Evolutionary conservation across 2,329 filamentous ascomycete genomes (phyloP), one percentile per base, ranked within the genome.

Genomic region (Neophaeococcomyces mojaviensis): DNA sequence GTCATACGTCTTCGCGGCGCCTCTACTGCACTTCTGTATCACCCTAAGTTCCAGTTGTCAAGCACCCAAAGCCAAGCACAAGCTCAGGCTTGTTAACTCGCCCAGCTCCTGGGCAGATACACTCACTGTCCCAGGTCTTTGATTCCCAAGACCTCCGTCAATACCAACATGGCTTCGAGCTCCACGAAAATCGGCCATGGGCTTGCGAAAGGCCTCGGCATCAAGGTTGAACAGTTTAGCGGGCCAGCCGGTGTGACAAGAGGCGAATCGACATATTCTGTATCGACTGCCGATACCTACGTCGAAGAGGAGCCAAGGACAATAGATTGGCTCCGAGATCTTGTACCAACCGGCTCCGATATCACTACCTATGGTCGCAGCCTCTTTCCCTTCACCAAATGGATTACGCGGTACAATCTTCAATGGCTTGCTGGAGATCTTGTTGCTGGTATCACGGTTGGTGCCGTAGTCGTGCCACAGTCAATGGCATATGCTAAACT

Each of bases 401-500:
- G 92, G 92, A 90, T 97, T 47, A 67, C 71, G 9, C 79, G 82
- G 56, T 98, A 98, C 70, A 98, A 98, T 62, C 9, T 82, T 3
- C 82, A 88, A 69, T 98, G 92, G 92, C 67, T 96, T 4, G 64
- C 80, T 13, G 92, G 92, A 58, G 92, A 98, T 68, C 66, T 97
- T 38, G 82, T 97, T 47, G 90, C 92, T 49, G 90, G 79, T 69
- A 73, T 86, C 50, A 86, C 82, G 3, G 79, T 86, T 42, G 84
- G 84, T 33, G 76, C 82, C 41, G 84, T 88, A 19, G 88, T 96
- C 20, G 86, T 97, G n/a, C 90, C 90, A 4, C 90, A 97, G 63
- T 84, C 88, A 51, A 96, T 97, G 90, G 89, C 90, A 1, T 97
- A 97, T 66, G 89, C 90, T 24, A 73, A 82, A 50, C 74, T 97